A percentile compares a stretch with the other conserved stretches of the same genome.
These are phyloP conservation scores for Syzygium aqueum DNA, from an alignment of 345 rosid genomes.

Conservation along the genomic window DNA sequence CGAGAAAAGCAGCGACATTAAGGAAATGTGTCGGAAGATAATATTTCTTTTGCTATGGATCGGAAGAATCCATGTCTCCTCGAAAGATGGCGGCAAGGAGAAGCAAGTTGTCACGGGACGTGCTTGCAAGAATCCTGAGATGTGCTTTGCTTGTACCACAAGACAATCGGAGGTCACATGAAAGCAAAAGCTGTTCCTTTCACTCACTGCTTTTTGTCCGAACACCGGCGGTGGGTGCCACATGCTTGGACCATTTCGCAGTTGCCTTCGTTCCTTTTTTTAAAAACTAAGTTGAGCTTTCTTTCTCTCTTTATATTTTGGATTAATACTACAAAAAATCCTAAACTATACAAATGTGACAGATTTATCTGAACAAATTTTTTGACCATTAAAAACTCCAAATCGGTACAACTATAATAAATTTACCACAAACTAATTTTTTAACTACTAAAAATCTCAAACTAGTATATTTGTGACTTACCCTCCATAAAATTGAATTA, in stretches of 20 bases:
- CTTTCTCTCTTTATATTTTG: background rate
- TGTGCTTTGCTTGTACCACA: background rate
- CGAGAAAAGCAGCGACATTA: background rate
- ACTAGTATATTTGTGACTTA: too few relatives aligned
- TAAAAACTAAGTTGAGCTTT: background rate
- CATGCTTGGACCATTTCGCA: background rate
- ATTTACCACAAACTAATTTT: too few relatives aligned
- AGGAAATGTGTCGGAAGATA: background rate
- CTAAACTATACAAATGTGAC: too few relatives aligned
- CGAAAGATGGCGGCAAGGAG: background rate
- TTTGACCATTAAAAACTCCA: too few relatives aligned
- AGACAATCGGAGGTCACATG: conserved; percentile 3
- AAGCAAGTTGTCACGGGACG: background rate
- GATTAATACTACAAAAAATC: too few relatives aligned
- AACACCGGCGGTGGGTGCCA: background rate
- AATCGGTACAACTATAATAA: too few relatives aligned
- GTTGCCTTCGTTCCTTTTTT: background rate
- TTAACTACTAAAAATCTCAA: too few relatives aligned
- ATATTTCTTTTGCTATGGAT: background rate
- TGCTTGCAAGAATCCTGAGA: background rate
- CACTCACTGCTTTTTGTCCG: background rate
- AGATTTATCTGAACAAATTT: too few relatives aligned
- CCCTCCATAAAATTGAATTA: too few relatives aligned
- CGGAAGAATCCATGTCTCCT: background rate
- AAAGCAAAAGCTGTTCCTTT: background rate